Conservation (phyloP, 441 rosid species). For the Populus hybrid region DNA sequence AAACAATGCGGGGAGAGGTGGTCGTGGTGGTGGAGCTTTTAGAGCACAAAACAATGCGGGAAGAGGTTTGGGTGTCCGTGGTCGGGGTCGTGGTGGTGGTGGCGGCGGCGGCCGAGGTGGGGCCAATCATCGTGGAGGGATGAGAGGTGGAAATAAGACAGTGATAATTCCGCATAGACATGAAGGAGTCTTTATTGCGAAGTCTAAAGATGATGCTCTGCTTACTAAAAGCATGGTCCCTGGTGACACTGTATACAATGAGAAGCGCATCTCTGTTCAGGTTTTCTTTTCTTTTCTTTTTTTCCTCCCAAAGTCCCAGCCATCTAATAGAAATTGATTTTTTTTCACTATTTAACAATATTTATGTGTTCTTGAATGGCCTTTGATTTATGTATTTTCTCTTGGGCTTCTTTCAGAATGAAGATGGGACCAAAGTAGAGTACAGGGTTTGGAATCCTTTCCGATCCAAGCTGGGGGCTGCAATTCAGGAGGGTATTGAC, state of each 20-base stretch:
- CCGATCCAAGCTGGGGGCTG: constrained; percentile 89
- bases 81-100: constrained; percentile 13
- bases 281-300: constrained; percentile 17
- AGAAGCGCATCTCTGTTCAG: constrained; percentile 90
- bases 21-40: background rate
- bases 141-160: constrained; percentile 90
- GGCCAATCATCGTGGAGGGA: constrained; percentile 61
- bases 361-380: background rate
- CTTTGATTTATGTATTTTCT: background rate
- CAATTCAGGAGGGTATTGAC: constrained; percentile 90
- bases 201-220: constrained; percentile 96
- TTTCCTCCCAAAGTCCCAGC: background rate
- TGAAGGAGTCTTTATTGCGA: constrained; percentile 81
- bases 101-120: constrained; percentile 36
- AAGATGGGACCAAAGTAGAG: constrained; percentile 82
- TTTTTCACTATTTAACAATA: background rate
- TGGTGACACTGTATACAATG: constrained; percentile 93
- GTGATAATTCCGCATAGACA: constrained; percentile 91
- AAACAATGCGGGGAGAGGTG: too few relatives aligned
- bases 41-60: background rate
- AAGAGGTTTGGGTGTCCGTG: constrained; percentile 36
- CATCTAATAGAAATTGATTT: background rate
- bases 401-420: constrained; percentile 47
- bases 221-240: constrained; percentile 91
- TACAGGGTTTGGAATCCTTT: constrained; percentile 95